These are phyloP conservation scores for Daldinia childiae DNA, from an alignment of 495 filamentous ascomycete species.

Conservation along the genomic window DNA sequence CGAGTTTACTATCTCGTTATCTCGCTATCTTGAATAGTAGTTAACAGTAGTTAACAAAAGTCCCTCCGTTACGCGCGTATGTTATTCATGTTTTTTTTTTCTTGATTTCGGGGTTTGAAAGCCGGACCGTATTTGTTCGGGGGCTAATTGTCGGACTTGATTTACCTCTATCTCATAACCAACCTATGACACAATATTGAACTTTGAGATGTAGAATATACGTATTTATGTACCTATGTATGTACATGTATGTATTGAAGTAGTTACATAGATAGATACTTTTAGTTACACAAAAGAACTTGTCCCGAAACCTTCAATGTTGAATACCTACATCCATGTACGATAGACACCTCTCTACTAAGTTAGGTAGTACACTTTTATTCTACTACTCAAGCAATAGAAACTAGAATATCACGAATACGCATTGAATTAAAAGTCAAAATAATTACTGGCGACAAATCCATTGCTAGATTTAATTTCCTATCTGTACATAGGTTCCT, in stretches of 20 bases:
- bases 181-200: neutral
- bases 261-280: neutral
- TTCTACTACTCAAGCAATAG: neutral
- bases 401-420: neutral
- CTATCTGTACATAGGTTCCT: constrained; percentile 45
- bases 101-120: neutral
- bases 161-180: too few species aligned
- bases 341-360: neutral
- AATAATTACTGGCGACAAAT: constrained; percentile 44
- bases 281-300: neutral
- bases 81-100: neutral
- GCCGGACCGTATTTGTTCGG: neutral
- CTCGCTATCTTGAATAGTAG: neutral
- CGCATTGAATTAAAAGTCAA: constrained; percentile 31
- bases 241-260: neutral
- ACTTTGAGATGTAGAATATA: neutral
- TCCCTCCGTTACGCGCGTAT: neutral
- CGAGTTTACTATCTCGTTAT: neutral
- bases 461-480: constrained; percentile 44
- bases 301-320: neutral
- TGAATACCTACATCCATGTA: too few species aligned
- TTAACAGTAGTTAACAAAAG: neutral
- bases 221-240: neutral
- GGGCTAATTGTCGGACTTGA: neutral
- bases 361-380: neutral